Conservation (phyloP, 2,329 filamentous ascomycete genomes). For the Ceratocystiopsis minuta region DNA sequence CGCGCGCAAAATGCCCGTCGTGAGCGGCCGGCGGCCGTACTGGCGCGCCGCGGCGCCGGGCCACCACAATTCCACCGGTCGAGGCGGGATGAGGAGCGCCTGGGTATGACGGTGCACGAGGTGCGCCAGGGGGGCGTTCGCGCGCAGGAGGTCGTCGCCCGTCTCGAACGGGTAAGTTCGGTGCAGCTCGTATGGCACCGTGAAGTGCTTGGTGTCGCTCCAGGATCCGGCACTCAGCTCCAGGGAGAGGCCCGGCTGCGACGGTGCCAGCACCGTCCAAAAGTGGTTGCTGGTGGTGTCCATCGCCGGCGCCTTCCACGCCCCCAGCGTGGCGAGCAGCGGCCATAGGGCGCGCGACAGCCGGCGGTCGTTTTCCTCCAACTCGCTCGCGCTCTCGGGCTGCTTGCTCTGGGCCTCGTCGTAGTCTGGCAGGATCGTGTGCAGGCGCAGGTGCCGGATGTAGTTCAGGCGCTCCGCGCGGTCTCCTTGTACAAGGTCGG, state of each 20-base stretch:
- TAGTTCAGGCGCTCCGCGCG: neutral
- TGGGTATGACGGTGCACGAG: too few relatives aligned
- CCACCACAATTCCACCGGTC: too few relatives aligned
- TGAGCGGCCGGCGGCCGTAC: neutral
- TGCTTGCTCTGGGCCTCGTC: neutral
- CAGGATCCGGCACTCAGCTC: neutral
- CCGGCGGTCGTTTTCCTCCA: too few relatives aligned
- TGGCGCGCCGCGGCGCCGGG: neutral
- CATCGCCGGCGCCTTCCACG: too few relatives aligned
- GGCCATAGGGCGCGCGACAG: neutral
- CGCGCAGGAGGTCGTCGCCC: neutral
- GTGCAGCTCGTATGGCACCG: neutral
- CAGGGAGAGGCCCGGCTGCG: neutral
- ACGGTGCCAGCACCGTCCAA: too few relatives aligned
- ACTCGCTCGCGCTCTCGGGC: too few relatives aligned
- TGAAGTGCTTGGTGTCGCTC: neutral
- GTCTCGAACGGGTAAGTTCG: neutral
- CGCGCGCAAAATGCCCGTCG: neutral
- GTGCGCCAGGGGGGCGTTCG: too few relatives aligned
- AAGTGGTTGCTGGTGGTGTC: neutral
- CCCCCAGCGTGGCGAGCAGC: neutral
- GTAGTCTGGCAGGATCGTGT: neutral
- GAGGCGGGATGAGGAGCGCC: too few relatives aligned
- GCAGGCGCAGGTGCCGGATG: neutral
- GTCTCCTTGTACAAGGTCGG: neutral